A percentile compares a stretch with the other conserved stretches of the same genome.
Evolutionary conservation across 805 yeast genomes (phyloP).

Genomic region (Starmerella apis): DNA sequence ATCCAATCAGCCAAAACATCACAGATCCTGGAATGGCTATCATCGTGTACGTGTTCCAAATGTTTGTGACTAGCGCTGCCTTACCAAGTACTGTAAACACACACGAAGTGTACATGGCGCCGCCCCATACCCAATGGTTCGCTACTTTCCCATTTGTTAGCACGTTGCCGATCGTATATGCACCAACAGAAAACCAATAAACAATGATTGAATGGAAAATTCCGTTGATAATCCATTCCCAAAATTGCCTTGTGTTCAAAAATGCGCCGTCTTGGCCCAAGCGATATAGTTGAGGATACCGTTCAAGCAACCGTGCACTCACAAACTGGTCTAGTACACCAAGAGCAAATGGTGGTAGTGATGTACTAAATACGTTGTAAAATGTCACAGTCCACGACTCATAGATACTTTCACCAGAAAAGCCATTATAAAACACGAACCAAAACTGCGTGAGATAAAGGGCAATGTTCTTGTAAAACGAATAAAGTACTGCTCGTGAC

Average conservation of each 20-base stretch:
- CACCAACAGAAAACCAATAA: constrained; percentile 58
- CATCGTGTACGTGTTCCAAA: constrained; percentile 91
- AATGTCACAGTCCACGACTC: constrained; percentile 98
- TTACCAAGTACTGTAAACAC: constrained; percentile 83
- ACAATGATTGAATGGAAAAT: constrained; percentile 85
- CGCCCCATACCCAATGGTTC: constrained; percentile 94
- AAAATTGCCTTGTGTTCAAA: constrained; percentile 81
- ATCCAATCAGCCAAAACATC: constrained; percentile 67
- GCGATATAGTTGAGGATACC: constrained; percentile 86
- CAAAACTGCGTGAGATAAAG: constrained; percentile 97
- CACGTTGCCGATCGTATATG: constrained; percentile 58
- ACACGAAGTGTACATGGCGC: constrained; percentile 77
- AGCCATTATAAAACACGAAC: constrained; percentile 88
- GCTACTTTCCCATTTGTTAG: constrained; percentile 55
- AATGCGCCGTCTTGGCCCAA: constrained; percentile 82
- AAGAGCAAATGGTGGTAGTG: constrained; percentile 86
- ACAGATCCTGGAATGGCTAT: constrained; percentile 94
- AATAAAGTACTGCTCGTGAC: constrained; percentile 82
- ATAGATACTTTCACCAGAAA: constrained; percentile 88
- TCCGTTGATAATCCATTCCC: constrained; percentile 97
- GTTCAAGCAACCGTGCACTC: constrained; percentile 73
- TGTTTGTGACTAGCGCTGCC: constrained; percentile 81
- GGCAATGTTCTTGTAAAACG: constrained; percentile 91
- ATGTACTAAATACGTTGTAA: constrained; percentile 90
- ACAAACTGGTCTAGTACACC: constrained; percentile 97